phyloP scores from a whole-genome alignment of 441 rosid species.

The Populus hybrid region DNA sequence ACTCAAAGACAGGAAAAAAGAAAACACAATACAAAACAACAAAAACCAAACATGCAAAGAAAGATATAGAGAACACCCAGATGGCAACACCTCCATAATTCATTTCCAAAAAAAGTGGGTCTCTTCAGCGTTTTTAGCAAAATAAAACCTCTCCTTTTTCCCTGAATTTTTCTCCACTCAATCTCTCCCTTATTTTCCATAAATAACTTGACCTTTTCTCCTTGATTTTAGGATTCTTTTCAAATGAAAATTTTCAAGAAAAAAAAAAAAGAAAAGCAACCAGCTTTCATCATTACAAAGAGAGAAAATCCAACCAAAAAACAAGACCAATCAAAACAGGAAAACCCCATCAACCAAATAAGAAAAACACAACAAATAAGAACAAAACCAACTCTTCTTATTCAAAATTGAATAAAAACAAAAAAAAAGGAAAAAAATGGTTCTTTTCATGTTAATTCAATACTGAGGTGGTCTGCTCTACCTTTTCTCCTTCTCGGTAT shows the following conservation, averaged over 20 bases:
- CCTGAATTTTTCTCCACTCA: constrained; percentile 34
- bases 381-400: not conserved
- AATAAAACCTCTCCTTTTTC: constrained; percentile 14
- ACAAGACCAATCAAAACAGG: not conserved
- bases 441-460: not conserved
- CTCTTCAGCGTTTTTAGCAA: constrained; percentile 30
- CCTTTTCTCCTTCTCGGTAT: not conserved
- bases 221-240: constrained; percentile 38
- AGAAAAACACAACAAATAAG: not conserved
- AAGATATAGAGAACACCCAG: constrained; percentile 7
- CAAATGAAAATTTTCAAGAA: not conserved
- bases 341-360: not conserved
- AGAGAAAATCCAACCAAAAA: not conserved
- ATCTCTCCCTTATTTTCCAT: not conserved
- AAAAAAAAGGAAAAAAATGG: not conserved
- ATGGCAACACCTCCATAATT: constrained; percentile 27
- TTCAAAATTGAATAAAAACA: not conserved
- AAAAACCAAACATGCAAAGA: not conserved
- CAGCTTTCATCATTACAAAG: not conserved
- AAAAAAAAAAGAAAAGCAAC: not conserved
- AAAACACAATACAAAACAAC: not conserved
- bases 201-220: constrained; percentile 28
- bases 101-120: constrained; percentile 39
- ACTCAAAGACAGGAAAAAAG: not conserved
- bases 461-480: not conserved